Base-by-base conservation (phyloP, 2,329 filamentous ascomycete species). In the Epichloe baconii region DNA sequence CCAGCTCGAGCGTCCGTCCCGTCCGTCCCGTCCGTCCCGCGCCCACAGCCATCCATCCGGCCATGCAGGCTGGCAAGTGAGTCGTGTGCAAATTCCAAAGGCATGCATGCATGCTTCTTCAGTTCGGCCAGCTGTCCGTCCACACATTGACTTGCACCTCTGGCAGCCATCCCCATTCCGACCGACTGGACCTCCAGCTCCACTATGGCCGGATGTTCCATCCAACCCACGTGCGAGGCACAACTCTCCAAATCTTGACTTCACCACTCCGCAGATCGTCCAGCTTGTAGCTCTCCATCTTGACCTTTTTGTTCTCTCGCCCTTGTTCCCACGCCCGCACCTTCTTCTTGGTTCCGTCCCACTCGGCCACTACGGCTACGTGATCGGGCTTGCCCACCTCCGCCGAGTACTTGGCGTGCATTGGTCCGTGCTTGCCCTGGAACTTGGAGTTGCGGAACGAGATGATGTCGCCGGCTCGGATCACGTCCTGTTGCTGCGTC, bases 341-440 rank as follows among this genome's bases (percentile, higher is more conserved):
- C 76, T 97, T 96, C 77, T 95, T 95, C 79, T 96, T 95, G 41
- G 88, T 95, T 3, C 93, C 93, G 66, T 98, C 93, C 93, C 93
- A 98, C 66, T 98, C 93, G 10, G 88, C 80, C 4, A 98, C 91
- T 2, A 98, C 73, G 2, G 80, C 93, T 0, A 97, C 91, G 62
- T 98, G 93, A 56, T 91, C 88, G 4, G 80, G 80, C 64, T 88
- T 93, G 57, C 89, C 90, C 1, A 96, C 87, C 59, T 98, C 93
- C 49, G 81, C 73, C 47, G 77, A 83, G 67, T 98, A 98, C 67
- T 96, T 97, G 57, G 87, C 85, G 64, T 97, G 90, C 86, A 98
- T 90, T 4, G 89, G 79, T 1, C 93, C 93, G 59, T 91, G 88
- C 67, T 96, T 95, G 53, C 93, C 93, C 68, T 96, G 88, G 71